Evolutionary conservation across 2,329 filamentous ascomycete genomes (phyloP), one percentile per base, ranked within the genome.

Genomic region (Colletotrichum destructivum): DNA sequence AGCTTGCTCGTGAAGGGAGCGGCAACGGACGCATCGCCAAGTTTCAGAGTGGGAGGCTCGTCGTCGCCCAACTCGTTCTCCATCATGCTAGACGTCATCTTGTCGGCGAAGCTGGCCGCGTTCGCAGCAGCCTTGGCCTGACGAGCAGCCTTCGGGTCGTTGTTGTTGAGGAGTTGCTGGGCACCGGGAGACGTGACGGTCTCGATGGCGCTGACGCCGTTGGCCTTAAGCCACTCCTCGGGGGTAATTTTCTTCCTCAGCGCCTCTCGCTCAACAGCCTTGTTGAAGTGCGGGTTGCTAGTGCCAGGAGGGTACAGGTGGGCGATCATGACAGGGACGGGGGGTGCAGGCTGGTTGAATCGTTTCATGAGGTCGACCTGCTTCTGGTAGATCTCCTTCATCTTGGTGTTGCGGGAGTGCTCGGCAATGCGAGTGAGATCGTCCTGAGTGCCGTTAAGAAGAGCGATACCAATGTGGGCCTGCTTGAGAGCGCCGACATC

Each of bases 321-420:
- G 38, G 96, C 96, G 76, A 99, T 98, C 77, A 95, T 87, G 71
- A 92, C 85, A n/a, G 96, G 96, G 1, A 98, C 93, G 0, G 96
- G 96, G n/a, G 96, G 96, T 2, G 91, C 82, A 16, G 95, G 94
- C 82, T 98, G 95, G 81, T 97, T 98, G 88, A 98, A 99, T 74
- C 96, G 91, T 79, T 93, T 90, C 94, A 99, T 98, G 81, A 99
- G 88, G 57, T 91, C 87, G 68, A 93, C 89, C 82, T 99, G 96
- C 87, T 99, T 98, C 85, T 98, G 94, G 81, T 99, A 99, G 75
- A 99, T 90, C 75, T 98, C 95, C 88, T 98, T 98, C 94, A 99
- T 97, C 88, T 95, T 97, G 51, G 93, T 97, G 82, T 95, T 97
- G 76, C 96, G 93, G 78, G 93, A 92, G 82, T 99, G 95, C 79